phyloP scores from a whole-genome alignment of 2,329 filamentous ascomycete genomes.

The Claviceps paspali region DNA sequence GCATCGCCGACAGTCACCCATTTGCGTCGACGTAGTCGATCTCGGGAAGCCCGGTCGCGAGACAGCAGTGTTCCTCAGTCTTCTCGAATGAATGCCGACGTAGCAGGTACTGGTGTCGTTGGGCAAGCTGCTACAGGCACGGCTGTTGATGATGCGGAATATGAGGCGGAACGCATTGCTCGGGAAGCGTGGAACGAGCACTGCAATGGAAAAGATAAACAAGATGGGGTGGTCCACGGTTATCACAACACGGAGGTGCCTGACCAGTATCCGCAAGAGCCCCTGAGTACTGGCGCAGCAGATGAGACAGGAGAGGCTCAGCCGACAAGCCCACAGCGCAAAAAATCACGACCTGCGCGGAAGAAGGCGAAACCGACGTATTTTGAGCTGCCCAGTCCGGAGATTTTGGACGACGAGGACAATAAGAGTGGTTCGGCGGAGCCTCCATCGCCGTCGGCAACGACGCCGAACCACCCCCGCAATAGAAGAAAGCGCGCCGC shows the following conservation, averaged over 20 bases:
- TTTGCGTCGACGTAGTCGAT: constrained; percentile 12
- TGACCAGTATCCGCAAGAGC: constrained; percentile 4
- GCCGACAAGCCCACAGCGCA: constrained; percentile 6
- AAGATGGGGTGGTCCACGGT: constrained; percentile 5
- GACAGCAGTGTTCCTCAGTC: constrained; percentile 12
- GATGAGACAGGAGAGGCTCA: constrained; percentile 5
- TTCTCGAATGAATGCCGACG: constrained; percentile 13
- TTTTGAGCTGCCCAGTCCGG: constrained; percentile 19
- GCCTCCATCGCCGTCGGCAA: constrained; percentile 19
- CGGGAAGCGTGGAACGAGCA: constrained; percentile 21
- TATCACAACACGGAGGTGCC: constrained; percentile 2
- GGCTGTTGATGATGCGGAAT: constrained; percentile 6
- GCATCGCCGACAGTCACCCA: constrained; percentile 15
- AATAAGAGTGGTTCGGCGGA: constrained; percentile 10
- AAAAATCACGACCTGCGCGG: constrained; percentile 19
- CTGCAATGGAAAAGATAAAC: constrained; percentile 14
- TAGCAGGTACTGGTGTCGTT: neutral
- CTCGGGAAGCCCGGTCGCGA: constrained; percentile 13
- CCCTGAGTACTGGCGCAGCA: neutral
- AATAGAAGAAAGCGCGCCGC: constrained; percentile 15
- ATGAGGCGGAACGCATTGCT: constrained; percentile 17
- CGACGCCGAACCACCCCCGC: constrained; percentile 16
- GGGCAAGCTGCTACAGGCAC: neutral
- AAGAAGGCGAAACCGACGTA: constrained; percentile 36
- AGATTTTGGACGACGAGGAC: constrained; percentile 9